Evolutionary conservation across 257 asterid genomes (phyloP).

Genomic region (Capsicum baccatum): DNA sequence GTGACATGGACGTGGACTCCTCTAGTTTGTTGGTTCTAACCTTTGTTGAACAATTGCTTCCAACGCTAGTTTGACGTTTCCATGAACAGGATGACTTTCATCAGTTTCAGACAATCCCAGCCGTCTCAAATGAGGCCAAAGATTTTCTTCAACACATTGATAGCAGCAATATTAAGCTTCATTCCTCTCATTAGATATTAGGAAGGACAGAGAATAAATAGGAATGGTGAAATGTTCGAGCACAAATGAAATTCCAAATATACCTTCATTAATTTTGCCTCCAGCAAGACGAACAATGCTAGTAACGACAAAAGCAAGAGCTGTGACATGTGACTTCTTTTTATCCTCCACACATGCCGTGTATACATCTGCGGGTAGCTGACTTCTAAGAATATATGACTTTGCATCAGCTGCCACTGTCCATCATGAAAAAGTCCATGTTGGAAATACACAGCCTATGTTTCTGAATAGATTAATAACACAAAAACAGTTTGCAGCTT

Average conservation of each 20-base stretch:
- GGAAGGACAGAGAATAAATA: background rate
- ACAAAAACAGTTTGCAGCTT: constrained; percentile 15
- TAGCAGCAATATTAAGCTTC: constrained; percentile 13
- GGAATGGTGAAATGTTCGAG: background rate
- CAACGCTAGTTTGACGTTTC: constrained; percentile 60
- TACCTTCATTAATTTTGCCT: constrained; percentile 87
- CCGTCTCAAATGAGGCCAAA: constrained; percentile 89
- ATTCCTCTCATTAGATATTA: background rate
- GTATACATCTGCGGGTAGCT: constrained; percentile 70
- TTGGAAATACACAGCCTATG: constrained; percentile 7
- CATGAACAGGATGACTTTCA: constrained; percentile 72
- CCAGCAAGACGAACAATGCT: constrained; percentile 78
- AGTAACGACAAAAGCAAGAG: constrained; percentile 69
- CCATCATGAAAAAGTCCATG: constrained; percentile 31
- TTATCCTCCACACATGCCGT: constrained; percentile 67
- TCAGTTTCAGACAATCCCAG: constrained; percentile 77
- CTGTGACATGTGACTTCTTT: constrained; percentile 58
- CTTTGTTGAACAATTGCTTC: constrained; percentile 92
- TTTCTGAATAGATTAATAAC: constrained; percentile 2
- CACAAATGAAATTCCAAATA: constrained; percentile 27
- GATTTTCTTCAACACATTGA: constrained; percentile 58
- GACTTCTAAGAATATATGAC: constrained; percentile 72
- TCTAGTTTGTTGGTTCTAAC: constrained; percentile 44
- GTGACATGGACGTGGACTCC: background rate
- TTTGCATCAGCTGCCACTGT: constrained; percentile 71